Base-by-base conservation (phyloP, 257 asterid species). In the Pogostemon cablin region DNA sequence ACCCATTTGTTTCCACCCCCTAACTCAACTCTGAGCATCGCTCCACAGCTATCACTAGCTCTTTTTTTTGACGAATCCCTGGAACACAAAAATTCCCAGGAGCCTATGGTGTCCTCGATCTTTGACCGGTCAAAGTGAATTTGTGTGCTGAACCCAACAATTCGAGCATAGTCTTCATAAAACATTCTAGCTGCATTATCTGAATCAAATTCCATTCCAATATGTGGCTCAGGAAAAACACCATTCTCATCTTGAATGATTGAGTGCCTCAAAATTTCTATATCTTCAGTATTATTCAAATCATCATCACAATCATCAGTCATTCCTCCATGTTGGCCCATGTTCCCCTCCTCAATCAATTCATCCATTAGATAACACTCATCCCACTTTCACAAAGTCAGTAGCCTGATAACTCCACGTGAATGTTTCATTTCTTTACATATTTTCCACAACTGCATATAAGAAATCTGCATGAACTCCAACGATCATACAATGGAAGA, bases 171-270 rank as follows among this genome's bases (percentile, higher is more conserved):
- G 60, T 74, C 85, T 71, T 83, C 95, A 67, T 88, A 90, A 75
- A 88, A 86, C 32, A 40, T 72, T 80, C 78, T 86, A 25, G 93
- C 96, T 8, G 84, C 86, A 71, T 83, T 72, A 71, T 79, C 90
- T 3, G 97, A 88, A 63, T 77, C 84, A 67, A 86, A 90, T 77
- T 85, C 88, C 93, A 88, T 85, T 49, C 97, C 97, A 10, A 87
- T 75, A 67, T 74, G 79, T 2, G 95, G 97, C 81, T 85, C 90
- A 0, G 72, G 69, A 46, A 73, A 71, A 48, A 46, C 61, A 71
- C 77, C 79, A 65, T 78, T 76, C 56, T 61, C 86, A 57, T 79
- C 82, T 75, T 65, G 79, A 64, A 71, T 64, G 7, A 80, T 61
- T 32, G 86, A 79, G 50, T 77, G 68, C 63, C 84, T 81, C 6